Conservation (phyloP, 1,284 basidiomycete species). For the Ustilago shanxiensis region DNA sequence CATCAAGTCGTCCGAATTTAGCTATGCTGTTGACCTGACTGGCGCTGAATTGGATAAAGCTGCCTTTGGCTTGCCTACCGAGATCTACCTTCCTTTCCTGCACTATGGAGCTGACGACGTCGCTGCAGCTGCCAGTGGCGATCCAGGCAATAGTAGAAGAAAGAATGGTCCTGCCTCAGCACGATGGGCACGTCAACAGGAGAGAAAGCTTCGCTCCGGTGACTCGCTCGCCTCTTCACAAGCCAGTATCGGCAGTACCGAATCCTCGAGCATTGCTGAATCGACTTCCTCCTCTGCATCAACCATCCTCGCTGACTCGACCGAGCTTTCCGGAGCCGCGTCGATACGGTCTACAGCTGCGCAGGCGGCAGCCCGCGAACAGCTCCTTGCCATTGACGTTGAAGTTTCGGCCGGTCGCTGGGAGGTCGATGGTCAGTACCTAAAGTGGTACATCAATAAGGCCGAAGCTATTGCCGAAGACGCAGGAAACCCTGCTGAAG, state of each 20-base stretch:
- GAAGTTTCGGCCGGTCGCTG: conserved; percentile 78
- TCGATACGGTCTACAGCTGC: conserved; percentile 14
- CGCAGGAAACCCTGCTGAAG: conserved; percentile 21
- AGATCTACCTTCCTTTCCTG: conserved; percentile 88
- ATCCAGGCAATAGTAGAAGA: conserved; percentile 33
- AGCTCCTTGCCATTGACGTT: conserved; percentile 69
- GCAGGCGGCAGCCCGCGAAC: background rate
- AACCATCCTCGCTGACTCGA: conserved; percentile 27
- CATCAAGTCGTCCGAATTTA: conserved; percentile 58
- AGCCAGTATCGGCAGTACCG: conserved; percentile 15
- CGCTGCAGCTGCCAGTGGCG: conserved; percentile 46
- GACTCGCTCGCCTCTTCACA: conserved; percentile 24
- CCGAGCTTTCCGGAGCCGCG: conserved; percentile 20
- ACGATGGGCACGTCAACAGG: conserved; percentile 35
- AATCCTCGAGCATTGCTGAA: conserved; percentile 22
- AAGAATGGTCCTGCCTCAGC: conserved; percentile 12
- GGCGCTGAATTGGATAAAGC: conserved; percentile 24
- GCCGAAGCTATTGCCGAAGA: conserved; percentile 42
- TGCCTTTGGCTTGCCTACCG: conserved; percentile 75
- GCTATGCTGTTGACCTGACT: conserved; percentile 40
- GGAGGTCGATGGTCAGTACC: conserved; percentile 77
- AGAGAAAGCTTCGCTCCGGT: conserved; percentile 24
- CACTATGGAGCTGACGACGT: conserved; percentile 79
- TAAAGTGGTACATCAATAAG: conserved; percentile 84
- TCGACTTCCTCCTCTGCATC: conserved; percentile 23